Base-by-base conservation (phyloP, 2,329 filamentous ascomycete species). In the Cercospora janseana region DNA sequence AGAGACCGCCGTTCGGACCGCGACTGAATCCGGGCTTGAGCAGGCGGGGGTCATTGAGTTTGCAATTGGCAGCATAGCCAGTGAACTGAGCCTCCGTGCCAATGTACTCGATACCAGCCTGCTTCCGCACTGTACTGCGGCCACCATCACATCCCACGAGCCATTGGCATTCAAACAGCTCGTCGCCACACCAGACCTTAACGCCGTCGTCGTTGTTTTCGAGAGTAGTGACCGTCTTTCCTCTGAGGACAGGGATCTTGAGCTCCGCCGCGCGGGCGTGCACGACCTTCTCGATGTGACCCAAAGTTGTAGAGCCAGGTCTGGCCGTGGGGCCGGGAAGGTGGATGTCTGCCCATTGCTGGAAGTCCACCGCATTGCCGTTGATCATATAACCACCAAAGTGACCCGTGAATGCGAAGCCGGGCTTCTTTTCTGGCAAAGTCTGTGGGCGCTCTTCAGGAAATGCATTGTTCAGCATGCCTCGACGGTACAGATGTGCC, bases 1-100 rank as follows among this genome's bases (percentile, higher is more conserved):
- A 41, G 6, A 41, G 20, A 6, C 37, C 37, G 2, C 31, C 31
- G 16, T 41, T 41, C 1, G 20, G 20, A 23, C 20, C 15, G 18
- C 24, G 24, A 15, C 26, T 23, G 15, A 41, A 41, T 4, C 37
- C 37, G 15, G 37, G 20, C 21, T 41, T 41, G 12, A 41, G 24
- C 20, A 24, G 23, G n/a, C 15, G 15, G 21, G 20, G 18, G 2
- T 27, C 26, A 23, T 41, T 23, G 4, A 41, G 37, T 3, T 41
- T 26, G 24, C 37, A 41, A 24, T 41, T 20, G 2, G 23, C 37
- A 24, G 29, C 21, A 38, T 32, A 27, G 47, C 47, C 47, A 10
- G 46, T 34, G 21, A 51, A 45, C 26, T 54, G 47, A 4, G 52
- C 47, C 26, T 54, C 43, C 8, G 52, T 54, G 3, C 52, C 52